Evolutionary conservation across 1,284 basidiomycete genomes (phyloP).

Genomic region (Boletellus deceptivus): DNA sequence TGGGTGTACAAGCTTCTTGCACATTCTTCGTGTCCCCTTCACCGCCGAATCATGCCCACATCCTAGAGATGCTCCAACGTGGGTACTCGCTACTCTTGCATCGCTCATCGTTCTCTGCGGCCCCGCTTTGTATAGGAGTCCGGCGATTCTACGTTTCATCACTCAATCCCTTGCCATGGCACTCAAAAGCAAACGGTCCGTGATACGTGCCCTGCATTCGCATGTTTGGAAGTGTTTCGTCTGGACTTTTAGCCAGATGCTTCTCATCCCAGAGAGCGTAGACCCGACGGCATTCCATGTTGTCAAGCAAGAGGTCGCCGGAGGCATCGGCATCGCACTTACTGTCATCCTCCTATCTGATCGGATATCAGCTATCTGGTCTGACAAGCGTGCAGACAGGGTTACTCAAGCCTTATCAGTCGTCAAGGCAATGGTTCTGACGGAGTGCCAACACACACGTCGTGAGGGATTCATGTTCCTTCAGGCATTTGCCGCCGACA

Average conservation of each 20-base stretch:
- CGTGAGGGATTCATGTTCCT: conserved; percentile 42
- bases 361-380: background rate
- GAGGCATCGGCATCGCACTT: conserved; percentile 41
- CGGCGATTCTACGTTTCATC: conserved; percentile 41
- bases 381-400: conserved; percentile 14
- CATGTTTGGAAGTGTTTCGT: conserved; percentile 54
- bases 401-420: conserved; percentile 37
- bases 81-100: conserved; percentile 40
- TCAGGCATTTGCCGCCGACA: conserved; percentile 35
- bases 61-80: conserved; percentile 32
- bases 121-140: conserved; percentile 41
- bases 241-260: conserved; percentile 45
- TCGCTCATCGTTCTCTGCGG: conserved; percentile 51
- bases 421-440: conserved; percentile 39
- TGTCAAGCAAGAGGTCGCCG: conserved; percentile 44
- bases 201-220: conserved; percentile 39
- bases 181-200: conserved; percentile 32
- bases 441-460: conserved; percentile 27
- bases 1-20: conserved; percentile 6
- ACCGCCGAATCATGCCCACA: conserved; percentile 21
- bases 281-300: conserved; percentile 35
- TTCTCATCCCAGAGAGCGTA: conserved; percentile 12
- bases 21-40: conserved; percentile 28
- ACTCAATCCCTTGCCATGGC: conserved; percentile 35
- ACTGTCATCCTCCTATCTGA: conserved; percentile 38